Evolutionary conservation across 176 grass and related monocot species (phyloP), one percentile per base, ranked within the genome.

Genomic region (Triticum urartu): DNA sequence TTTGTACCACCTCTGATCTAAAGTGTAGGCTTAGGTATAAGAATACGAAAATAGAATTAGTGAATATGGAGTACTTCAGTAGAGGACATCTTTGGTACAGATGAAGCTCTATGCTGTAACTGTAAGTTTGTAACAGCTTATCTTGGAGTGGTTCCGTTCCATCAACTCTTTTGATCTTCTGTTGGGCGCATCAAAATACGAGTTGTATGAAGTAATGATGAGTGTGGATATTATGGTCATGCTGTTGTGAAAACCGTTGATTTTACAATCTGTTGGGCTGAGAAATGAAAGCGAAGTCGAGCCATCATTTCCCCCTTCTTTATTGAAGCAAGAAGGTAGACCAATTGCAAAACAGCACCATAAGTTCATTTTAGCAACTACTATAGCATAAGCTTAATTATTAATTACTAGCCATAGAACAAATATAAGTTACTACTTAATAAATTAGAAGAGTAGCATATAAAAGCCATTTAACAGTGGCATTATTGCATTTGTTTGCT

Each of bases 1-100:
- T 56, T 75, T 9, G 0, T 52, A 75, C 67, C 14, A 56, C 39
- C 65, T 20, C 18, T 47, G 64, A 81, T 66, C 20, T 0, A 39
- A 72, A 79, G 21, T 9, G 42, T 54, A 3, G 45, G 32, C 64
- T 59, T 83, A 90, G 65, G 54, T 77, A 4, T 86, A 78, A 54
- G 52, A 78, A 40, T 67, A 64, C 47, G 52, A 82, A 72, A 56
- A 21, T 22, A 35, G 42, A 34, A 79, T 7, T 36, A 56, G 77
- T 10, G 35, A 83, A 30, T 72, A 48, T 4, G 43, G 43, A 47
- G 43, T 47, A 45, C 58, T 84, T 64, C 11, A 64, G 40, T 79
- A 64, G 7, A 90, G n/a, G 4, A 2, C 22, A 78, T 78, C 35
- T 77, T 83, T 73, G 73, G 74, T 56, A 79, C 70, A 64, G 52